A percentile compares a stretch with the other conserved stretches of the same genome.
Evolutionary conservation across 179 eudicot species (phyloP).

Genomic region (Silene noctiflora): DNA sequence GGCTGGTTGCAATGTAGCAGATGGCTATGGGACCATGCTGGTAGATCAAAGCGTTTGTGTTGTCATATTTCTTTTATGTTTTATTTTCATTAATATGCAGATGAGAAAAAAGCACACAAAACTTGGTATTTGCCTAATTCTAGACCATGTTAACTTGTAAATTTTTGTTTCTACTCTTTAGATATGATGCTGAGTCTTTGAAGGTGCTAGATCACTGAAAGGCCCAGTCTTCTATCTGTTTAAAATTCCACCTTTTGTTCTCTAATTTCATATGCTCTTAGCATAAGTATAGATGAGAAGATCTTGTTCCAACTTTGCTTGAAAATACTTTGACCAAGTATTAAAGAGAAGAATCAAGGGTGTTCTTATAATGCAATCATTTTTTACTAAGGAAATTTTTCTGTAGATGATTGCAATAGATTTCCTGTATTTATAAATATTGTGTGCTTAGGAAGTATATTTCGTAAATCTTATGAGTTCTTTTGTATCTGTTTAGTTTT

Average conservation of each 20-base stretch:
- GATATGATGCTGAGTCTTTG: not conserved
- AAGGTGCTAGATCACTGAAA: not conserved
- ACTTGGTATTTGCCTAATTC: not conserved
- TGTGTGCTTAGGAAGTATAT: no score
- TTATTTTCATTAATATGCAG: not conserved
- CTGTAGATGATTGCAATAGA: no score
- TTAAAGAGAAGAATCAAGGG: no score
- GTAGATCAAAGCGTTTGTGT: slow-evolving; percentile 31
- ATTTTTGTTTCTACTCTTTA: not conserved
- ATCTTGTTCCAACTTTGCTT: no score
- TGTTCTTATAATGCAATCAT: no score
- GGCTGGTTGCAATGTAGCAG: slow-evolving; percentile 94
- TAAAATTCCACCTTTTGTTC: not conserved
- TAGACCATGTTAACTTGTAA: not conserved
- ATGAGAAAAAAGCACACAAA: not conserved
- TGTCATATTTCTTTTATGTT: not conserved
- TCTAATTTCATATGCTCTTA: not conserved
- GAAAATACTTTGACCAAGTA: no score
- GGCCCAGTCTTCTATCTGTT: not conserved
- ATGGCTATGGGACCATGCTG: slow-evolving; percentile 93
- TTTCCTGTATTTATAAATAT: no score
- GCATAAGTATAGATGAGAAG: not conserved
- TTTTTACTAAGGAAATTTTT: no score
- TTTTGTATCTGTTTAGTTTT: no score
- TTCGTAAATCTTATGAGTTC: no score